Conservation (phyloP, 140 eudicot species). For the Bidens hawaiensis region DNA sequence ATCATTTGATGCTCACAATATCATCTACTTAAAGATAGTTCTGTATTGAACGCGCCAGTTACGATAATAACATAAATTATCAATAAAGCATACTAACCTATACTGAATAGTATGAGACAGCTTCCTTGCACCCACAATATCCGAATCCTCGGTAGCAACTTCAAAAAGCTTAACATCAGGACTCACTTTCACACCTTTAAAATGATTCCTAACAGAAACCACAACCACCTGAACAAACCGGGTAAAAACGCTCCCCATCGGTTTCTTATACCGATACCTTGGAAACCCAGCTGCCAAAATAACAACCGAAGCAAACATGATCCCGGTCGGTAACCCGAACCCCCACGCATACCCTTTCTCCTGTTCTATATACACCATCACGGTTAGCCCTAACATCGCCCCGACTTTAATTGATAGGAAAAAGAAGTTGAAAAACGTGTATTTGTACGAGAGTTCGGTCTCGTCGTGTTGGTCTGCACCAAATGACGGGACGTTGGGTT, state of each 20-base stretch:
- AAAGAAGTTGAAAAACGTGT: slow-evolving; percentile 69
- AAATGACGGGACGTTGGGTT: slow-evolving; percentile 75
- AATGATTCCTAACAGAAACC: slow-evolving; percentile 56
- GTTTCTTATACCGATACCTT: slow-evolving; percentile 69
- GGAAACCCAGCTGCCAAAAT: slow-evolving; percentile 56
- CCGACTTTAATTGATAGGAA: slow-evolving; percentile 82
- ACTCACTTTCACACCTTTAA: slow-evolving; percentile 38
- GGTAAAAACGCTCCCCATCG: slow-evolving; percentile 79
- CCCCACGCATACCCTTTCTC: slow-evolving; percentile 77
- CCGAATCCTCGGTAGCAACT: slow-evolving; percentile 55
- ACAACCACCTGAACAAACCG: slow-evolving; percentile 72
- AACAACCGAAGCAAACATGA: slow-evolving; percentile 45
- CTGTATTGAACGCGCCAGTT: too few species aligned
- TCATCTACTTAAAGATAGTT: too few species aligned
- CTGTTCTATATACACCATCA: slow-evolving; percentile 61
- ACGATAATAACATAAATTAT: too few species aligned
- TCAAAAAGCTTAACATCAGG: slow-evolving; percentile 47
- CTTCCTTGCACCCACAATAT: slow-evolving; percentile 68
- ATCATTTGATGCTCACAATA: too few species aligned
- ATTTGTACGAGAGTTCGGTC: slow-evolving; percentile 53
- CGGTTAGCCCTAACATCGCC: slow-evolving; percentile 64
- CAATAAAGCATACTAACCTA: slow-evolving; percentile 30
- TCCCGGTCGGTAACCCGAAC: slow-evolving; percentile 60
- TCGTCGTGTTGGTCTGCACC: slow-evolving; percentile 89
- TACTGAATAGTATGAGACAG: slow-evolving; percentile 58